Conservation (phyloP, 805 yeast species). For the Lipomyces lipofer region DNA sequence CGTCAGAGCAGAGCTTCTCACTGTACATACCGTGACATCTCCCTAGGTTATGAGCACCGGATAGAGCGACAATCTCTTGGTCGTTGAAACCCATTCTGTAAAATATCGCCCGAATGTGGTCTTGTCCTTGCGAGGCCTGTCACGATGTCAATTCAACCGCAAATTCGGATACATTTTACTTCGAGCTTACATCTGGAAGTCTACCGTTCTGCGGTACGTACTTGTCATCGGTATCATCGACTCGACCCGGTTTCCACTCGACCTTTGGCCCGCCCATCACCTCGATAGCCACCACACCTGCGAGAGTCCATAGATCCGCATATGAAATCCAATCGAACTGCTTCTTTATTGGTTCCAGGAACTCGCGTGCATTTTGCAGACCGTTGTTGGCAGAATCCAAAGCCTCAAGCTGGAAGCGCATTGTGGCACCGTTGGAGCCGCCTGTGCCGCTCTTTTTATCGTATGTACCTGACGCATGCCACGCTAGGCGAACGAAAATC, state of each 20-base stretch:
- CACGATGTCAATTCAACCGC: not conserved
- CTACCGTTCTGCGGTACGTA: constrained; percentile 66
- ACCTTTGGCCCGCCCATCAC: constrained; percentile 76
- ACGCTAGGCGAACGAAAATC: constrained; percentile 67
- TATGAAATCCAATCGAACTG: constrained; percentile 69
- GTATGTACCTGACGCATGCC: constrained; percentile 84
- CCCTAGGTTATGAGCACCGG: constrained; percentile 78
- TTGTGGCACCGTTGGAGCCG: constrained; percentile 69
- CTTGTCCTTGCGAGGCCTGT: constrained; percentile 58
- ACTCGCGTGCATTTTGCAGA: constrained; percentile 56
- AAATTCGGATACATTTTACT: not conserved
- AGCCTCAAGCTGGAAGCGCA: constrained; percentile 53
- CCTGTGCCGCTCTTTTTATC: constrained; percentile 49
- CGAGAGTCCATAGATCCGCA: constrained; percentile 79
- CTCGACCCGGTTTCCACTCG: constrained; percentile 78
- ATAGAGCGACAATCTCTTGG: constrained; percentile 68
- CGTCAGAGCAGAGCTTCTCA: constrained; percentile 24
- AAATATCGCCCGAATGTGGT: constrained; percentile 65
- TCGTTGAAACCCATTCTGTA: constrained; percentile 67
- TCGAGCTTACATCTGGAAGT: constrained; percentile 54
- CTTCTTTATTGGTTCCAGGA: constrained; percentile 56
- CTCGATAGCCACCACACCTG: constrained; percentile 77
- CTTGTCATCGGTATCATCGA: constrained; percentile 51
- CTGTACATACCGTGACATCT: constrained; percentile 62
- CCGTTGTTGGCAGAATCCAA: constrained; percentile 65